phyloP scores from a whole-genome alignment of 1,139 yeast species.

The Magnusiomyces suaveolens region DNA sequence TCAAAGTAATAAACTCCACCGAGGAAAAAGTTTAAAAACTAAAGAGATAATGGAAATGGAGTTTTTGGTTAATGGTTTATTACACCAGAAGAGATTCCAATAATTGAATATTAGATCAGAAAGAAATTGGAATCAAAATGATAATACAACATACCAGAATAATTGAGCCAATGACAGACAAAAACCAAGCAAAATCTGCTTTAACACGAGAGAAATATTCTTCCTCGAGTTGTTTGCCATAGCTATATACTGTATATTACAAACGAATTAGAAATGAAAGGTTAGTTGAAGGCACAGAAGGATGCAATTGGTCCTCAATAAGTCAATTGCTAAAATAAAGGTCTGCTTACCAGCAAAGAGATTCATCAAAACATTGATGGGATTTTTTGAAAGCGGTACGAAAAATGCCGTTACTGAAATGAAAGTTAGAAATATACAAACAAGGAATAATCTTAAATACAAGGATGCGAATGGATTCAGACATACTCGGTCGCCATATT shows the following conservation, averaged over 20 bases:
- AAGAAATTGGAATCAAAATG: neutral
- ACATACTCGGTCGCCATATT: slow-evolving; percentile 31
- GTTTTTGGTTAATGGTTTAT: neutral
- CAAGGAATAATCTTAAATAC: neutral
- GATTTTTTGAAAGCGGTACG: slow-evolving; percentile 22
- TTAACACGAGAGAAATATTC: slow-evolving; percentile 24
- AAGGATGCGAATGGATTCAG: neutral
- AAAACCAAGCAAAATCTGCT: slow-evolving; percentile 29
- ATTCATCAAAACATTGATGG: slow-evolving; percentile 25
- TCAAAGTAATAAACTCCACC: slow-evolving; percentile 23
- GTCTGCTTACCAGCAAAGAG: slow-evolving; percentile 25
- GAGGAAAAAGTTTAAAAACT: slow-evolving; percentile 18
- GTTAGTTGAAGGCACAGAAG: neutral
- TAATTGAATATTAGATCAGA: neutral
- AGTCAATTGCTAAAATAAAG: neutral
- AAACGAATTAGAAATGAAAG: neutral
- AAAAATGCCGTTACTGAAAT: slow-evolving; percentile 29
- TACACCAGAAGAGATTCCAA: neutral
- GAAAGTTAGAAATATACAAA: no score
- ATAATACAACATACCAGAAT: slow-evolving; percentile 29
- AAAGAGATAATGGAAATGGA: neutral
- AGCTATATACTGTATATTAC: slow-evolving; percentile 24
- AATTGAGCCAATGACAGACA: slow-evolving; percentile 24
- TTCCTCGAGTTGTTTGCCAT: slow-evolving; percentile 28
- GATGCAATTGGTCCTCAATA: neutral